phyloP scores from a whole-genome alignment of 257 asterid genomes.

The Lavandula angustifolia region DNA sequence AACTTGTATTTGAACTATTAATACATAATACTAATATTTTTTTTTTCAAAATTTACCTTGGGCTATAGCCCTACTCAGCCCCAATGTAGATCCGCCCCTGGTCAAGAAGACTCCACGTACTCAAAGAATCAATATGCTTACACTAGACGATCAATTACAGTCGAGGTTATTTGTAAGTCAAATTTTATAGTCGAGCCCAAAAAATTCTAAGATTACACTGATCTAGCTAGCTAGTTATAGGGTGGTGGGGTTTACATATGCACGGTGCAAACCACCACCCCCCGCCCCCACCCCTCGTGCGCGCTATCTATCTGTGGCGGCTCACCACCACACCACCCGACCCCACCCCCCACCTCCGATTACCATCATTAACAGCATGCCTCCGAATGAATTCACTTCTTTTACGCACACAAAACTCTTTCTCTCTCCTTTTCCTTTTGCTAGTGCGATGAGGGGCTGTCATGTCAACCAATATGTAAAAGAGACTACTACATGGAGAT shows the following conservation, averaged over 20 bases:
- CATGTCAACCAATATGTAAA: constrained; percentile 44
- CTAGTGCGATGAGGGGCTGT: constrained; percentile 71
- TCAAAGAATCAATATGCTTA: no score
- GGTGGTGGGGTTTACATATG: constrained; percentile 28
- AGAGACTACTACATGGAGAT: background rate
- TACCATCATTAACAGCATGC: constrained; percentile 64
- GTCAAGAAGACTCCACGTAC: no score
- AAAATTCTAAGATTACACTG: no score
- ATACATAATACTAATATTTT: no score
- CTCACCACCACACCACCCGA: constrained; percentile 43
- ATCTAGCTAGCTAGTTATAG: constrained; percentile 6
- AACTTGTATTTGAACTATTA: no score
- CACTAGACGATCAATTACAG: no score
- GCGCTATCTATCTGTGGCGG: constrained; percentile 59
- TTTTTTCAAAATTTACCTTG: no score
- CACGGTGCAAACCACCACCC: constrained; percentile 29
- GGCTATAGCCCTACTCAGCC: no score
- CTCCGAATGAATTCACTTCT: constrained; percentile 29
- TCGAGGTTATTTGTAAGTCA: no score
- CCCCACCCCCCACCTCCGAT: constrained; percentile 21
- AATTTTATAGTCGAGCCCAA: no score
- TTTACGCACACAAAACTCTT: background rate
- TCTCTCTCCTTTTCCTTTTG: constrained; percentile 17
- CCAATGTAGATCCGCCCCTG: no score
- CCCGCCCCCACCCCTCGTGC: constrained; percentile 58